phyloP scores from a whole-genome alignment of 2,329 filamentous ascomycete species.

The Colletotrichum sp. region DNA sequence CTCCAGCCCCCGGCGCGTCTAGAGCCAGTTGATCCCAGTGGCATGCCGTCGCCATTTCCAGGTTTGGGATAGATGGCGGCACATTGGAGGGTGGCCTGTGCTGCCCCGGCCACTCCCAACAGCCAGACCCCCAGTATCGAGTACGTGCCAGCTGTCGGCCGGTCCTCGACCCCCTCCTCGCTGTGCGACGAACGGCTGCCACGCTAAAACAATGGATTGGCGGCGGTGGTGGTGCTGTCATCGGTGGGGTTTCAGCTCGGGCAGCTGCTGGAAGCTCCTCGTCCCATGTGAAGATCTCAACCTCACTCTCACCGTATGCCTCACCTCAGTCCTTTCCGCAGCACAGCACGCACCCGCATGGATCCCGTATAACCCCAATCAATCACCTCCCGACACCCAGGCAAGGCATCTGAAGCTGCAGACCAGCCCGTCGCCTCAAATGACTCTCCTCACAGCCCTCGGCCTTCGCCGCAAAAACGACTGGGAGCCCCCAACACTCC shows the following conservation, averaged over 20 bases:
- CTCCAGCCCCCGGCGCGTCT: not conserved
- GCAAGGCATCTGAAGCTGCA: not conserved
- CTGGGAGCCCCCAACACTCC: conserved; percentile 56
- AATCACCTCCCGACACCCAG: not conserved
- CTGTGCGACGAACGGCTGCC: not conserved
- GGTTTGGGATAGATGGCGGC: conserved; percentile 1
- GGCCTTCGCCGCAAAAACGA: conserved; percentile 51
- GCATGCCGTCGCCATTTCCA: conserved; percentile 9
- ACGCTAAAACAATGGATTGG: not conserved
- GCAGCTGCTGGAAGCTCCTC: conserved; percentile 7
- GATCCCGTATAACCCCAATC: not conserved
- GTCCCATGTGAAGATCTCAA: conserved; percentile 18
- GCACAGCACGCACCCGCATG: not conserved
- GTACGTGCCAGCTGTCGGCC: conserved; percentile 6
- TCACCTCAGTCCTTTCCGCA: not conserved
- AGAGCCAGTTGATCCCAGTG: not conserved
- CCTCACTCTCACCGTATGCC: not conserved
- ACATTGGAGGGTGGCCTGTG: not conserved
- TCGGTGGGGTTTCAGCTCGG: conserved; percentile 17
- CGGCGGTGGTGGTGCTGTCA: conserved; percentile 8
- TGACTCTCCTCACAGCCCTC: conserved; percentile 50
- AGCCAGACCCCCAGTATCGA: not conserved
- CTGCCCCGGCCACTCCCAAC: not conserved
- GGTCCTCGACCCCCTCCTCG: not conserved
- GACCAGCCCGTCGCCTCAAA: conserved; percentile 25